phyloP scores from a whole-genome alignment of 2,329 filamentous ascomycete genomes.

The Trichoderma simmonsii region DNA sequence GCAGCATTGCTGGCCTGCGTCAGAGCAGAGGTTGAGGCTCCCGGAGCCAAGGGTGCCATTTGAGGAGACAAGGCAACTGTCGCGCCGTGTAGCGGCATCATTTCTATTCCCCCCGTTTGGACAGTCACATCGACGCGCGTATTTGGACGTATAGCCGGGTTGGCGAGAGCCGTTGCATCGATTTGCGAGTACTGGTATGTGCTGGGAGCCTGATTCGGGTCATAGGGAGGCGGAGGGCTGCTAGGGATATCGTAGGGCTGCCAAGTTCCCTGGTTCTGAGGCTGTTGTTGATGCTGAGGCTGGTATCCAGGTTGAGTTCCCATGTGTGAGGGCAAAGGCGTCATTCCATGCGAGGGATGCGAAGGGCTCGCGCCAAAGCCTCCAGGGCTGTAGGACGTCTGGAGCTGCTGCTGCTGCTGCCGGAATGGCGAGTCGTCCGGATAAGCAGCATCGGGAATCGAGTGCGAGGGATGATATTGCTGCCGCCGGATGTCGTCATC shows the following conservation, averaged over 20 bases:
- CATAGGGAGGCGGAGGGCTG: constrained; percentile 30
- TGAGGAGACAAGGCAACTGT: not conserved
- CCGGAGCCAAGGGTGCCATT: not conserved
- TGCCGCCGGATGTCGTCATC: constrained; percentile 12
- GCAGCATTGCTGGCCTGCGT: not conserved
- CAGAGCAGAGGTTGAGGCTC: constrained; percentile 20
- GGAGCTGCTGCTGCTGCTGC: constrained; percentile 16
- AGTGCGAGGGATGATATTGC: constrained; percentile 28
- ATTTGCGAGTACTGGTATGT: constrained; percentile 21
- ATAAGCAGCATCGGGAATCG: constrained; percentile 32
- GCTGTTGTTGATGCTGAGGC: not conserved
- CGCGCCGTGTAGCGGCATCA: constrained; percentile 10
- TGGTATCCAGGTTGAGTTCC: not conserved
- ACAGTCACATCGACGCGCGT: not conserved
- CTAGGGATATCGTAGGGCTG: constrained; percentile 20
- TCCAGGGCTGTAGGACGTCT: not conserved
- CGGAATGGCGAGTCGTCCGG: constrained; percentile 30
- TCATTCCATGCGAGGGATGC: not conserved
- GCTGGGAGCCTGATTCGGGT: constrained; percentile 26
- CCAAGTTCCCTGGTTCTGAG: constrained; percentile 11
- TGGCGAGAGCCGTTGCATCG: constrained; percentile 10
- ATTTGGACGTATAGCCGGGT: not conserved
- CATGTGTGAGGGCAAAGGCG: not conserved
- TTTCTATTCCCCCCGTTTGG: constrained; percentile 1
- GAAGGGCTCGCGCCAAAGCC: not conserved